These are phyloP conservation scores for Starmerella stellata DNA, from an alignment of 805 yeast species.

Conservation along the genomic window DNA sequence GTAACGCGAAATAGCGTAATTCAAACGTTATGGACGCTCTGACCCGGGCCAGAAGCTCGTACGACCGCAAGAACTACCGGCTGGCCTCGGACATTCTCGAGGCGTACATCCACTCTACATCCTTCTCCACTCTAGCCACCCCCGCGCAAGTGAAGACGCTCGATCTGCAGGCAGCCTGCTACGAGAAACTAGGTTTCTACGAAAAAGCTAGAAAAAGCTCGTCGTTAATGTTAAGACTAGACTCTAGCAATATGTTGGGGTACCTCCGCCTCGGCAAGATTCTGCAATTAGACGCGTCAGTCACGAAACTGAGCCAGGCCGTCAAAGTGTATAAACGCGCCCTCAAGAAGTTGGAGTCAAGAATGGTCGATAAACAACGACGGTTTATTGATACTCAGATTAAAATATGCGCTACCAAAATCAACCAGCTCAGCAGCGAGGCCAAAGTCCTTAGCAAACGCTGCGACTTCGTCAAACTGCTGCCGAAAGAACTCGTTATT, in stretches of 20 bases:
- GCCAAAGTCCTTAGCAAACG: background rate
- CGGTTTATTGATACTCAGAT: conserved; percentile 7
- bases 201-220: conserved; percentile 11
- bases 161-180: conserved; percentile 14
- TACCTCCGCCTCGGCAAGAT: conserved; percentile 15
- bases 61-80: conserved; percentile 6
- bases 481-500: conserved; percentile 11
- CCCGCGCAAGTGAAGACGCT: conserved; percentile 4
- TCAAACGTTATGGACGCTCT: no score
- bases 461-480: conserved; percentile 2
- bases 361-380: background rate
- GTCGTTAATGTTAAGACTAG: conserved; percentile 6
- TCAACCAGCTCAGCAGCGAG: background rate
- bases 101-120: conserved; percentile 1
- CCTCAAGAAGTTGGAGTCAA: conserved; percentile 2
- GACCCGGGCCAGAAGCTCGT: conserved; percentile 10
- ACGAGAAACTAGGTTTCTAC: conserved; percentile 10
- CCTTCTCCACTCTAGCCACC: background rate
- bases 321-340: conserved; percentile 11
- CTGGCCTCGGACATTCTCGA: conserved; percentile 14
- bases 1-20: no score
- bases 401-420: background rate
- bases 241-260: conserved; percentile 10
- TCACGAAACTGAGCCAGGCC: conserved; percentile 5
- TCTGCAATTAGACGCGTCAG: conserved; percentile 7